phyloP scores from a whole-genome alignment of 108 stramenopile genomes.

The Aurantiochytrium sp. region DNA sequence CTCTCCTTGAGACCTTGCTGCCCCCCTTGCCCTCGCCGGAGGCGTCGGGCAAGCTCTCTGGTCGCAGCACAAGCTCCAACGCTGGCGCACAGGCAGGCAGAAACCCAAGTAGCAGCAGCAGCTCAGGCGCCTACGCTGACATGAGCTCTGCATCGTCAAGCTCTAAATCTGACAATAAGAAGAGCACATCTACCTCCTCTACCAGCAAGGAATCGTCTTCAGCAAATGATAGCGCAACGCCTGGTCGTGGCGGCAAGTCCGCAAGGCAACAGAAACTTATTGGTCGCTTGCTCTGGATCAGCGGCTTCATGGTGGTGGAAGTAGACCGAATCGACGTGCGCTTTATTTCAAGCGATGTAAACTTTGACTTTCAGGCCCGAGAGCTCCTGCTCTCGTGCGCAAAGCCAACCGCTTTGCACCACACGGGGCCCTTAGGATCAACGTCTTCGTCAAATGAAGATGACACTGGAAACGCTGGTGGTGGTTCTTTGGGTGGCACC shows the following conservation, averaged over 20 bases:
- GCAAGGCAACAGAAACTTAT: not conserved
- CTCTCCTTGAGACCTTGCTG: not conserved
- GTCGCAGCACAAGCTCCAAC: not conserved
- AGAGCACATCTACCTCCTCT: too few species aligned
- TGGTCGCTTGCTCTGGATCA: not conserved
- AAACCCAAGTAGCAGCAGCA: too few species aligned
- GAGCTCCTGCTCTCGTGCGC: not conserved
- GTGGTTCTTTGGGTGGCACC: too few species aligned
- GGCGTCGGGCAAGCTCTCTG: not conserved
- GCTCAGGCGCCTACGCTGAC: too few species aligned
- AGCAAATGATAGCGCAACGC: too few species aligned
- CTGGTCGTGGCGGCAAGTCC: not conserved
- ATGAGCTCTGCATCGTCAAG: too few species aligned
- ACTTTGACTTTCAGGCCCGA: not conserved
- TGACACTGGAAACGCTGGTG: too few species aligned
- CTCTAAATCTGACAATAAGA: too few species aligned
- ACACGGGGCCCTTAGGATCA: not conserved
- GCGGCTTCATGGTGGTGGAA: not conserved
- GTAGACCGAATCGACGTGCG: not conserved
- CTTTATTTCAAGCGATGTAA: not conserved
- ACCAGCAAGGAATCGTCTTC: too few species aligned
- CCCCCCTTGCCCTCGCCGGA: not conserved
- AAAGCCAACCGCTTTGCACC: not conserved
- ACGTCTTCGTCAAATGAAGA: too few species aligned
- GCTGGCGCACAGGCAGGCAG: too few species aligned